Evolutionary conservation across 805 yeast genomes (phyloP).

Genomic region (Hanseniaspora occidentalis): DNA sequence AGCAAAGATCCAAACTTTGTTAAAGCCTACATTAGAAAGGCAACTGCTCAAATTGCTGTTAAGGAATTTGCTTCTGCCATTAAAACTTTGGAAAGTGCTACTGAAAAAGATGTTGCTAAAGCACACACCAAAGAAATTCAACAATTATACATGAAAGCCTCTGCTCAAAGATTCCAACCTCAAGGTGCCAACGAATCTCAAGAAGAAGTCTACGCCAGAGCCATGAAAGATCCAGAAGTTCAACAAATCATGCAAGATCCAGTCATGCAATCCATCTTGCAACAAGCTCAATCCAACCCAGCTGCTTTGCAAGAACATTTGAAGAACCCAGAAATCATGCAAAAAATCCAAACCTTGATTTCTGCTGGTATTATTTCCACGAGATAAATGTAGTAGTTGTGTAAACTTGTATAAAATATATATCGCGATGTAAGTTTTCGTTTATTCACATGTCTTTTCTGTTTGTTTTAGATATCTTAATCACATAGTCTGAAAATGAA

Average conservation of each 20-base stretch:
- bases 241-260: slow-evolving; percentile 84
- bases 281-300: slow-evolving; percentile 90
- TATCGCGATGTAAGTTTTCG: background rate
- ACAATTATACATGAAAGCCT: slow-evolving; percentile 65
- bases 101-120: slow-evolving; percentile 45
- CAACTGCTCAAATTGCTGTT: slow-evolving; percentile 84
- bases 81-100: slow-evolving; percentile 71
- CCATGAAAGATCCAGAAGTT: slow-evolving; percentile 87
- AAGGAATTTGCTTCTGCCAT: slow-evolving; percentile 73
- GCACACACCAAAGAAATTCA: slow-evolving; percentile 26
- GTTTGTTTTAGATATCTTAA: background rate
- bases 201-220: slow-evolving; percentile 87
- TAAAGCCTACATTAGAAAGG: slow-evolving; percentile 95
- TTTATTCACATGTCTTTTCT: background rate
- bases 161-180: slow-evolving; percentile 67
- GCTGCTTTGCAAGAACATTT: slow-evolving; percentile 96
- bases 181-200: slow-evolving; percentile 63
- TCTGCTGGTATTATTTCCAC: slow-evolving; percentile 97
- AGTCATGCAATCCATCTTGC: slow-evolving; percentile 87
- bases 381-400: slow-evolving; percentile 29
- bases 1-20: slow-evolving; percentile 77
- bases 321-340: slow-evolving; percentile 87
- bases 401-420: background rate
- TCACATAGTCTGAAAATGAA: too few relatives aligned
- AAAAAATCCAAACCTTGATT: slow-evolving; percentile 76